Base-by-base conservation (phyloP, 257 asterid genomes). In the Lithospermum erythrorhizon region DNA sequence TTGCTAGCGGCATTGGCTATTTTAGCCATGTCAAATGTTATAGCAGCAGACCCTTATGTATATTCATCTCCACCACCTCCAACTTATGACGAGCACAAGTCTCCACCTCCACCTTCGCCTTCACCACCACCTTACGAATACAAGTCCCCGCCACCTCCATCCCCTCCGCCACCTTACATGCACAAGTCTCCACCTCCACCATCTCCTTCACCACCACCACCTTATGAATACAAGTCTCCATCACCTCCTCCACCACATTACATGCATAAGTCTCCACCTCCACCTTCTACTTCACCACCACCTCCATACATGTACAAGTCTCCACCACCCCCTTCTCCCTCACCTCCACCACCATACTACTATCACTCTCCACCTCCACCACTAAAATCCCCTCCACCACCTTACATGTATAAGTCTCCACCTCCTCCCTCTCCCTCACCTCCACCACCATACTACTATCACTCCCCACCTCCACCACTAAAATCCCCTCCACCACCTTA, bases 401-500 rank as follows among this genome's bases (percentile, higher is more conserved):
- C n/a, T 0, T 67, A 70, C n/a, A 22, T 47, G 1, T 63, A 70
- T 14, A 54, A 54, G 0, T 70, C 79, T 0, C 73, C 79, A 0
- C 79, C 76, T 0, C 76, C 76, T 1, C 76, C 79, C 0, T 14
- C 61, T 0, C 66, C 69, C 0, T 64, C 80, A 0, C 80, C 89
- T 0, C 85, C 85, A 0, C 79, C 82, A 0, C 82, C 78, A 0
- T 70, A 76, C 0, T 66, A 75, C 2, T 70, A 75, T 45, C 68
- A 75, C 3, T 68, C 83, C 0, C 82, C 84, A 0, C 77, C 83
- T 0, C 82, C 83, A 0, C 89, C 87, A 0, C 1, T 77, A 0
- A 76, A 71, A 7, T 77, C 89, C 0, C 89, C 64, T 1, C 78
- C 81, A 0, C 8, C 74, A 0, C 71, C 73, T 0, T 53, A 68